A percentile compares a stretch with the other conserved stretches of the same genome.
phyloP scores from a whole-genome alignment of 192 early-diverging fungal species.

The Irineochytrium annulatum region DNA sequence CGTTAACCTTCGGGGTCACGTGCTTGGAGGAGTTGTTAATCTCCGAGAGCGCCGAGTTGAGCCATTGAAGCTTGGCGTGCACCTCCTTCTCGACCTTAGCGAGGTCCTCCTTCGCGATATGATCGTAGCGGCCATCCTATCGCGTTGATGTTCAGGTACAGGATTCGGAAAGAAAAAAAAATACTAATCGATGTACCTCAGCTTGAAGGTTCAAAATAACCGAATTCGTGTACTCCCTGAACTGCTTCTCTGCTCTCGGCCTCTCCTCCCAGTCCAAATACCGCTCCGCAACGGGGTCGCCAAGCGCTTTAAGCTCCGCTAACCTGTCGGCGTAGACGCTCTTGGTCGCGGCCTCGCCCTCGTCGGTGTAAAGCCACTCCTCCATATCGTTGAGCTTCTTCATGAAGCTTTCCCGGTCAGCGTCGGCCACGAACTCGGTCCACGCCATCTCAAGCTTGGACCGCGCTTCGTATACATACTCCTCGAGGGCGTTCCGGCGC shows the following conservation, averaged over 20 bases:
- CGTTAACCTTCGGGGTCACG: conserved; percentile 65
- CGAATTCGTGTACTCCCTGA: conserved; percentile 74
- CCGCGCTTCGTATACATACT: conserved; percentile 96
- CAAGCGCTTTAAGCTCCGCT: conserved; percentile 68
- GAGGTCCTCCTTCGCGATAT: conserved; percentile 83
- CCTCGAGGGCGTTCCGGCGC: conserved; percentile 92
- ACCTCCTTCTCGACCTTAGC: conserved; percentile 73
- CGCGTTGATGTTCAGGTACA: no score
- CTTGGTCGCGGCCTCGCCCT: conserved; percentile 91
- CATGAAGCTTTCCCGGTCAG: conserved; percentile 66
- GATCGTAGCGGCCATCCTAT: conserved; percentile 78
- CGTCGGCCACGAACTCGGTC: conserved; percentile 69
- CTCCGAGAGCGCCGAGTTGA: conserved; percentile 74
- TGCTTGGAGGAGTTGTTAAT: conserved; percentile 73
- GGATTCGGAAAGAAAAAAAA: conserved; percentile 9
- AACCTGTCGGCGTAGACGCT: conserved; percentile 83
- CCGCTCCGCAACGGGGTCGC: conserved; percentile 76
- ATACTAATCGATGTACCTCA: conserved; percentile 23
- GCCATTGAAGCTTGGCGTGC: conserved; percentile 78
- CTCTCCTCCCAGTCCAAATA: conserved; percentile 81
- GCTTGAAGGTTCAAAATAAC: conserved; percentile 67
- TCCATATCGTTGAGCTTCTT: conserved; percentile 71
- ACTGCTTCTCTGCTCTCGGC: conserved; percentile 74
- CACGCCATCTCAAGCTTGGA: conserved; percentile 77
- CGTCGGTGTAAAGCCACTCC: conserved; percentile 94